Evolutionary conservation across 2,329 filamentous ascomycete species (phyloP), one percentile per base, ranked within the genome.

Genomic region (Moelleriella libera): DNA sequence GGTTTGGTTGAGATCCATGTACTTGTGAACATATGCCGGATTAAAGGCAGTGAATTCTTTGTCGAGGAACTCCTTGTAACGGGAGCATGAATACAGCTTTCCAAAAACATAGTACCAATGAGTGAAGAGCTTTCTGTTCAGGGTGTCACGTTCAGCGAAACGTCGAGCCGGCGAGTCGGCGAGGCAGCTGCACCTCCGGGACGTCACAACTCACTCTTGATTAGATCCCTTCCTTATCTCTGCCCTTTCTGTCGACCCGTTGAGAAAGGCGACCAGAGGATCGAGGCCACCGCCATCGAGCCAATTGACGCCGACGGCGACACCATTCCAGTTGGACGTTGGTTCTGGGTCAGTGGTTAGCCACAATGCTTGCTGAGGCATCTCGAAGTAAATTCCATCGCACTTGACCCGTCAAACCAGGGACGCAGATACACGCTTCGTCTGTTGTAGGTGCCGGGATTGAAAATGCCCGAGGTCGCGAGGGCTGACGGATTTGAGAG

Each of bases 21-120:
- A 63, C 42, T 62, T 61, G 53, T 63, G 60, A 5, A 60, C 58
- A 48, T 61, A 62, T 30, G 60, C 57, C 12, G 53, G 55, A 45
- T 46, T 54, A 21, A 54, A 50, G 29, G 47, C 45, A 5, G 48
- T 51, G 31, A 54, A 53, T 2, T 49, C 48, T 12, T 48, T 49
- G 5, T 50, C 44, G 1, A 56, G 53, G 30, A 54, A 50, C 4
- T 52, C 48, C 30, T 51, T 50, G 10, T 51, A 53, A 8, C 45
- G 40, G 9, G 51, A 56, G 48, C 60, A 62, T 14, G 53, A 54
- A 46, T 57, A 62, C 12, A 58, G 50, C 30, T 51, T 52, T 34
- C 55, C 54, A 47, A 62, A 62, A 12, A 58, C 55, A 4, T 52
- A 51, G 37, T 57, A 56, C 56, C 57, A 62, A 44, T 62, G 58